Percentiles rank a stretch among this genome's conserved stretches.
Conservation (phyloP, 2,329 filamentous ascomycete genomes). For the Lachnellula arida region DNA sequence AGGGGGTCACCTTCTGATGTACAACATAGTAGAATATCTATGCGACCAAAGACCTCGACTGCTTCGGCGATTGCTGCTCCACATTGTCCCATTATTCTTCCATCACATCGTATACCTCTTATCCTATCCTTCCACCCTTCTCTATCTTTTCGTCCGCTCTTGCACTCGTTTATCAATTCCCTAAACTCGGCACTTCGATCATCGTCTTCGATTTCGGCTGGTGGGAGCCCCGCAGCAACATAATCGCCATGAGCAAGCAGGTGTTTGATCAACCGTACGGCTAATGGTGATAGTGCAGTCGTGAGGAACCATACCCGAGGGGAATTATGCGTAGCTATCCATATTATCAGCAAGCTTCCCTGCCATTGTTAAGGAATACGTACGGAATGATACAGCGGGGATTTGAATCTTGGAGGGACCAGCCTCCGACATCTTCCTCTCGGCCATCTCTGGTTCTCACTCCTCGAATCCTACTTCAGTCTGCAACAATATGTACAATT, state of each 20-base stretch:
- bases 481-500: neutral
- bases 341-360: constrained; percentile 7
- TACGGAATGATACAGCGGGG: constrained; percentile 29
- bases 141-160: constrained; percentile 56
- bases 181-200: constrained; percentile 74
- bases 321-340: constrained; percentile 55
- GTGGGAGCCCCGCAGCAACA: constrained; percentile 77
- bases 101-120: constrained; percentile 59
- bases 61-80: constrained; percentile 80
- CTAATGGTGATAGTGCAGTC: constrained; percentile 77
- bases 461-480: constrained; percentile 1
- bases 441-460: constrained; percentile 35
- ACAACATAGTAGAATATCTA: constrained; percentile 89
- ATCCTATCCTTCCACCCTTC: constrained; percentile 80
- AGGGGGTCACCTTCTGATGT: constrained; percentile 67
- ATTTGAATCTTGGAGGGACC: constrained; percentile 32
- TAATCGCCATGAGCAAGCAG: constrained; percentile 89
- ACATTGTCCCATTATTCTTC: constrained; percentile 38
- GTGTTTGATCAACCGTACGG: constrained; percentile 74
- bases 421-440: constrained; percentile 43
- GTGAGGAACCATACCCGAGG: constrained; percentile 93
- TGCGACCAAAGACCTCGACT: constrained; percentile 73
- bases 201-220: constrained; percentile 72
- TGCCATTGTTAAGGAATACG: neutral
- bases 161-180: constrained; percentile 68